Evolutionary conservation across 1,284 basidiomycete species (phyloP), one percentile per base, ranked within the genome.

Genomic region (Trametes pubescens): DNA sequence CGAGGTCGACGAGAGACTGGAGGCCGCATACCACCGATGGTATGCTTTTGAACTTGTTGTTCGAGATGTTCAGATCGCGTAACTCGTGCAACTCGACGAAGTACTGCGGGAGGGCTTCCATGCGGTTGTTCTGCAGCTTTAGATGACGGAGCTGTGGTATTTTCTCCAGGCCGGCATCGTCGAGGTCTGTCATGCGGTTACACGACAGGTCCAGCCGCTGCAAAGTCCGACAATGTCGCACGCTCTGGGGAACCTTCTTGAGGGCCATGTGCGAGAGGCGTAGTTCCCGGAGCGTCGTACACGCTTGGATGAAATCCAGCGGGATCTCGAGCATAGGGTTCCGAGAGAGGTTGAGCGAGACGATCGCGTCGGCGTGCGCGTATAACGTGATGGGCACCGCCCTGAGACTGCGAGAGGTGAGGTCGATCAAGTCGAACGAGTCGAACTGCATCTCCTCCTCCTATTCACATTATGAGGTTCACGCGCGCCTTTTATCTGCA

Each of bases 251-350:
- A 0, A 99, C 91, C 65, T 92, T 90, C 80, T 98, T 99, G 82
- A 98, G 91, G 14, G 94, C 93, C 90, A 98, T 96, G 70, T 95
- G 89, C n/a, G 92, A 92, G 59, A 99, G 82, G 10, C 92, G 88
- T 55, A 99, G 86, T 72, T 97, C 95, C 56, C 91, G 90, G 34
- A 99, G 84, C 6, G 82, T 87, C 3, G 86, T 88, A 74, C 96
- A 98, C 11, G 92, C 88, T 77, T 99, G 94, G 57, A 98, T 92
- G 75, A 99, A 99, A 79, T 99, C 98, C 54, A 95, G 87, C 0
- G 98, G 98, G 40, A 99, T 90, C 76, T 99, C 97, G 59, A 96
- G 87, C 86, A 98, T 95, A 1, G 97, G 96, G 74, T 99, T 99
- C 63, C 93, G 89, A 2, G 96, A 97, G 9, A 99, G 85, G 71